Evolutionary conservation across 192 early-diverging fungal genomes (phyloP).

Genomic region (Diversispora epigaea): DNA sequence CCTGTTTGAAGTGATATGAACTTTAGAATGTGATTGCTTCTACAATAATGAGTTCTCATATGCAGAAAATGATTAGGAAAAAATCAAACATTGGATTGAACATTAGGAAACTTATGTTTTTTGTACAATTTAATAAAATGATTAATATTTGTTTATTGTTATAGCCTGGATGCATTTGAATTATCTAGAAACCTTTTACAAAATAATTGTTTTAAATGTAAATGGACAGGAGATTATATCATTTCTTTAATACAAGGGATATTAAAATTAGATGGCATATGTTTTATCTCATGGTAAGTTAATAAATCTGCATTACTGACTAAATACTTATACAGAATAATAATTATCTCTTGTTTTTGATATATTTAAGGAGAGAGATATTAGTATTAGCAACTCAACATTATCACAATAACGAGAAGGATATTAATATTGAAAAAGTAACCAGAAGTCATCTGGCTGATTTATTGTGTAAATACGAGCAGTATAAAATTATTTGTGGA

Average conservation of each 20-base stretch:
- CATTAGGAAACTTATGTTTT: no score
- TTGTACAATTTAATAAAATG: no score
- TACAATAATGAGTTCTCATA: neutral
- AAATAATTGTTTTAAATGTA: slow-evolving; percentile 15
- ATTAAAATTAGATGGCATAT: neutral
- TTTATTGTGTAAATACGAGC: slow-evolving; percentile 25
- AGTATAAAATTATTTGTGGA: slow-evolving; percentile 11
- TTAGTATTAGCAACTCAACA: neutral
- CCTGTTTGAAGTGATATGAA: slow-evolving; percentile 14
- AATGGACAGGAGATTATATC: slow-evolving; percentile 25
- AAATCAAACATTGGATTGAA: no score
- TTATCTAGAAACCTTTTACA: slow-evolving; percentile 6
- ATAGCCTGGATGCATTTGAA: slow-evolving; percentile 2
- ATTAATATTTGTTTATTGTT: no score
- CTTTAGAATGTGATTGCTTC: neutral
- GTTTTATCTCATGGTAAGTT: no score
- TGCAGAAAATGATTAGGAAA: no score
- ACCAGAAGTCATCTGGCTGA: slow-evolving; percentile 11
- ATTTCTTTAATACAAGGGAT: slow-evolving; percentile 26
- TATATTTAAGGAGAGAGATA: slow-evolving; percentile 17
- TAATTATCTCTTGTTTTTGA: no score
- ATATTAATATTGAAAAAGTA: neutral
- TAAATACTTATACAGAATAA: no score
- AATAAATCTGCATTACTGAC: no score
- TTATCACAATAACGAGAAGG: slow-evolving; percentile 19